Percentiles rank a stretch among this genome's conserved stretches.
phyloP scores from a whole-genome alignment of 2,329 filamentous ascomycete genomes.

The Xylaria digitata region DNA sequence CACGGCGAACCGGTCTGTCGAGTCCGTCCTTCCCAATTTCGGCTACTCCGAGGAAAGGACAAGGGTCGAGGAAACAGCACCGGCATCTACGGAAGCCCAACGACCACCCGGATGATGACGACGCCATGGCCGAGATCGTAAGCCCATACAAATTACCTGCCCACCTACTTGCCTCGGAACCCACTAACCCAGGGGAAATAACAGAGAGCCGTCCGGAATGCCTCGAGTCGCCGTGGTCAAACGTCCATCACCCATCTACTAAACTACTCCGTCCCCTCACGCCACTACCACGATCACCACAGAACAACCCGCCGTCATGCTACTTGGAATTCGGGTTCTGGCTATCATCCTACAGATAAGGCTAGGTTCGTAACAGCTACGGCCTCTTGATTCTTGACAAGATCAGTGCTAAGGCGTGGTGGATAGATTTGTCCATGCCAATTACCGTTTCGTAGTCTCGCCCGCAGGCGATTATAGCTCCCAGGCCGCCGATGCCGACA shows the following conservation, averaged over 20 bases:
- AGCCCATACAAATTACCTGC: constrained; percentile 50
- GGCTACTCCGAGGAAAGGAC: constrained; percentile 75
- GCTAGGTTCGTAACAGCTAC: constrained; percentile 68
- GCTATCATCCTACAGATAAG: constrained; percentile 91
- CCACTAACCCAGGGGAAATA: constrained; percentile 34
- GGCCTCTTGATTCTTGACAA: not conserved
- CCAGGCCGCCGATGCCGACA: constrained; percentile 87
- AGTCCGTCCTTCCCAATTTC: constrained; percentile 49
- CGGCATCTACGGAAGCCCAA: constrained; percentile 79
- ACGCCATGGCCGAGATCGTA: constrained; percentile 83
- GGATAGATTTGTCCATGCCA: constrained; percentile 85
- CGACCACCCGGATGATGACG: constrained; percentile 76
- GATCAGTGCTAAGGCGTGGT: constrained; percentile 15
- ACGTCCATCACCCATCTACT: constrained; percentile 97
- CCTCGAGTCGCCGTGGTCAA: constrained; percentile 83
- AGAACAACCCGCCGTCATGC: constrained; percentile 75
- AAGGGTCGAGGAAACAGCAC: constrained; percentile 83
- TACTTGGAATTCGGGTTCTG: constrained; percentile 86
- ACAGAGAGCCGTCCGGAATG: constrained; percentile 64
- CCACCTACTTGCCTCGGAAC: not conserved
- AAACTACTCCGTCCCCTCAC: constrained; percentile 85
- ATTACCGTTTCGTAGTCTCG: constrained; percentile 95
- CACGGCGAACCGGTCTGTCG: constrained; percentile 59
- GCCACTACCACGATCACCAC: constrained; percentile 68
- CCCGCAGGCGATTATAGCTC: constrained; percentile 81